Evolutionary conservation across 1,284 basidiomycete genomes (phyloP).

Genomic region (Apiotrichum gracile): DNA sequence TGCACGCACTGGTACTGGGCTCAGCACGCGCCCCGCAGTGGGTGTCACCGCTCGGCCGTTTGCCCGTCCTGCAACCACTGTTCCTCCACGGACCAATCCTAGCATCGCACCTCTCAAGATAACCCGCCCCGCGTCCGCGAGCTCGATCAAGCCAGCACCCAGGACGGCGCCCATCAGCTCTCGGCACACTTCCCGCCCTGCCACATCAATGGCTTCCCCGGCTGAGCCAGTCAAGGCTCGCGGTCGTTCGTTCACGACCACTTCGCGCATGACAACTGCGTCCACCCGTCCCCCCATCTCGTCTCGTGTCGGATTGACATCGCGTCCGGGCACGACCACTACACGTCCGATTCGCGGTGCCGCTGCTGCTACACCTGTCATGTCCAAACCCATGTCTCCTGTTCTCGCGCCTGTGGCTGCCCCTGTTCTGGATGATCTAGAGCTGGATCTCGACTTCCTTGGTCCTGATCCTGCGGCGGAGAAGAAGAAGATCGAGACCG

Average conservation of each 20-base stretch:
- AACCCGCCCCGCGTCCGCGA: background rate
- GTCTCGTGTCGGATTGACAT: background rate
- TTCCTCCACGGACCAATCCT: background rate
- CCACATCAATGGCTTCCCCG: background rate
- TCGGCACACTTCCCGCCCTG: background rate
- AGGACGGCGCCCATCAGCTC: too few relatives aligned
- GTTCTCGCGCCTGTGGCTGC: background rate
- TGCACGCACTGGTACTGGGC: background rate
- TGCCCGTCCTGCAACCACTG: background rate
- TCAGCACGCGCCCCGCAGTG: background rate
- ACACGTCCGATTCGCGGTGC: background rate
- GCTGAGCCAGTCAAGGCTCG: background rate
- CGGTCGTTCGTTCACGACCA: background rate
- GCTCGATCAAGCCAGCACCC: background rate
- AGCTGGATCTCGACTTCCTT: constrained; percentile 10
- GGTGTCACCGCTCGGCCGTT: background rate
- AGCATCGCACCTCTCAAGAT: background rate
- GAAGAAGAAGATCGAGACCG: background rate
- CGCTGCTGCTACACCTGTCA: background rate
- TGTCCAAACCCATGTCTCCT: background rate
- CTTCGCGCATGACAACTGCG: background rate
- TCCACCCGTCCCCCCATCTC: background rate
- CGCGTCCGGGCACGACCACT: background rate
- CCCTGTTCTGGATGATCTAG: background rate
- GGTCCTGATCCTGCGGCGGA: background rate